Conservation (phyloP, 164 flowering plant species). For the Taxillus chinensis region DNA sequence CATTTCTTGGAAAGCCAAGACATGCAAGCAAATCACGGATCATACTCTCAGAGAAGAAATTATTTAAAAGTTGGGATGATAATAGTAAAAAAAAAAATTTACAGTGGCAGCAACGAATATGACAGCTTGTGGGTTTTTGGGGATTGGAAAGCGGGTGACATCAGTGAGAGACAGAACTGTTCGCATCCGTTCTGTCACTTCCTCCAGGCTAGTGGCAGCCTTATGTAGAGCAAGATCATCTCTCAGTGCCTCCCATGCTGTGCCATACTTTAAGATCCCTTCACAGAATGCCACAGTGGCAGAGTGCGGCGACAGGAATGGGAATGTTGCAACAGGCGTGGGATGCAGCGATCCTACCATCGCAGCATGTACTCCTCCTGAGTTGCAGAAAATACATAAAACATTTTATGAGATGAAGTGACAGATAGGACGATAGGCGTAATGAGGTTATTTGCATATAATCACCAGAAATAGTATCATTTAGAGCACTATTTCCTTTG, state of each 20-base stretch:
- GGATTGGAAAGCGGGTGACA: conserved; percentile 92
- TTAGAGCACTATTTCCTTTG: no score
- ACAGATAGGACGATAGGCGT: neutral
- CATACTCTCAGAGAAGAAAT: no score
- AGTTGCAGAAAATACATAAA: conserved; percentile 13
- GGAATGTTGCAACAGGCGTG: conserved; percentile 88
- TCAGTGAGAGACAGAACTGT: conserved; percentile 89
- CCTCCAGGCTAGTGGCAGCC: conserved; percentile 68
- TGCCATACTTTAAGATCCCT: conserved; percentile 79
- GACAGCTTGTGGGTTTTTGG: conserved; percentile 79
- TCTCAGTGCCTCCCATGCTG: conserved; percentile 96
- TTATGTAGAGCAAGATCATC: conserved; percentile 53
- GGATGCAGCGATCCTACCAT: conserved; percentile 99
- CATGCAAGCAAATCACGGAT: no score
- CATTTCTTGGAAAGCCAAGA: no score
- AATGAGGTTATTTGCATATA: neutral
- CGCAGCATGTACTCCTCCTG: conserved; percentile 98
- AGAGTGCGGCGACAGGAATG: conserved; percentile 94
- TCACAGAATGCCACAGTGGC: conserved; percentile 98
- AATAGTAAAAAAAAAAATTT: conserved; percentile 30
- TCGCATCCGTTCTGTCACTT: conserved; percentile 80
- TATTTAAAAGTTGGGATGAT: no score
- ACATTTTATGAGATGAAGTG: neutral
- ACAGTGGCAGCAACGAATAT: conserved; percentile 95
- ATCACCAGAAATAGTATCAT: neutral